Conservation (phyloP, 768 basidiomycete genomes). For the Auricularia heimuer region DNA sequence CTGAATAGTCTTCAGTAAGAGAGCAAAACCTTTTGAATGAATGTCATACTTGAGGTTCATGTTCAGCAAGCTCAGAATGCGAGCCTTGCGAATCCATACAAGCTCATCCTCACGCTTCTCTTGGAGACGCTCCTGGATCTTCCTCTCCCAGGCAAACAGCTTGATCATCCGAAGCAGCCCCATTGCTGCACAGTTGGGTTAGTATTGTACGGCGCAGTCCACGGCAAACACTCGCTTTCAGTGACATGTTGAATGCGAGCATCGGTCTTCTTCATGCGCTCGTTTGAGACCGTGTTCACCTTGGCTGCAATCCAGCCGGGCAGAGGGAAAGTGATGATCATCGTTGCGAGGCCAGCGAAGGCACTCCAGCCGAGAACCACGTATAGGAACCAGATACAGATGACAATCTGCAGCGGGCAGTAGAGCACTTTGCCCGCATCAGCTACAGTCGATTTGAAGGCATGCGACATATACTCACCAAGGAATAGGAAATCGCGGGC, state of each 20-base stretch:
- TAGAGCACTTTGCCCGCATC: not conserved
- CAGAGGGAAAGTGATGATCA: conserved; percentile 44
- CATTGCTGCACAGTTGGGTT: conserved; percentile 28
- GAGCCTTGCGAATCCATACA: conserved; percentile 39
- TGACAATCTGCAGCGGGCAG: conserved; percentile 21
- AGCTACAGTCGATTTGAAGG: not conserved
- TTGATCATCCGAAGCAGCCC: conserved; percentile 59
- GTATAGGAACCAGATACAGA: conserved; percentile 28
- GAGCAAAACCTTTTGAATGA: no score
- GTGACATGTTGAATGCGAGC: conserved; percentile 50
- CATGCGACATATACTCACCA: not conserved
- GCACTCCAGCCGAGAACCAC: conserved; percentile 26
- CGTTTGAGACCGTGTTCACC: conserved; percentile 38
- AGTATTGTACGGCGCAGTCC: conserved; percentile 1
- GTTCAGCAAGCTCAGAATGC: conserved; percentile 40
- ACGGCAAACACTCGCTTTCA: conserved; percentile 36
- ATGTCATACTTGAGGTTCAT: conserved; percentile 26
- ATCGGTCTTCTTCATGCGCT: conserved; percentile 48
- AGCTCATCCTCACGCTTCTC: conserved; percentile 56
- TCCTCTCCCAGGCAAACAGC: conserved; percentile 45
- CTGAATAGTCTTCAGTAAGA: conserved; percentile 21
- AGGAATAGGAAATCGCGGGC: conserved; percentile 28
- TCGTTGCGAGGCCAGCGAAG: conserved; percentile 46
- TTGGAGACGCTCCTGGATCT: conserved; percentile 41
- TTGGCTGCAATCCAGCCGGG: conserved; percentile 46